phyloP scores from a whole-genome alignment of 352 stramenopile species.

The Phytophthora hibernalis region DNA sequence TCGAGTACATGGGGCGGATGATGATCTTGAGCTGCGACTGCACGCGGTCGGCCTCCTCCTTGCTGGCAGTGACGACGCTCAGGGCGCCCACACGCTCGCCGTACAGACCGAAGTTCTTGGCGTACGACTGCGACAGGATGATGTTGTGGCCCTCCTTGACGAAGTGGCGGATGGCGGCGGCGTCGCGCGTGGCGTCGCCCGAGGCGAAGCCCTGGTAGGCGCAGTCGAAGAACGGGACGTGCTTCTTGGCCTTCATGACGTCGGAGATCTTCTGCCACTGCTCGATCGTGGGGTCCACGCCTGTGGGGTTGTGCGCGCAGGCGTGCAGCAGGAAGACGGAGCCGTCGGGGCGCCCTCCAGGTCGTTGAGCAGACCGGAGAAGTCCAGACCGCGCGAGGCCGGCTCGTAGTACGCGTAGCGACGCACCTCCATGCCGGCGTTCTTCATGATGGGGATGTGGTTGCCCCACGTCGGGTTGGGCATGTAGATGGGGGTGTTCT shows the following conservation, averaged over 20 bases:
- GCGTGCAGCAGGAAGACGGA: conserved; percentile 98
- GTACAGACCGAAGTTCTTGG: conserved; percentile 99
- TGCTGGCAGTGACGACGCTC: conserved; percentile 93
- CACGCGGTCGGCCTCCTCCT: conserved; percentile 96
- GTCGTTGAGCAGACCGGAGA: conserved; percentile 95
- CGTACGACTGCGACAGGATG: conserved; percentile 98
- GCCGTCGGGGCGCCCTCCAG: conserved; percentile 93
- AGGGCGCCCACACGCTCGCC: conserved; percentile 98
- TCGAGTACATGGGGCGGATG: conserved; percentile 99
- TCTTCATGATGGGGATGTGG: conserved; percentile 96
- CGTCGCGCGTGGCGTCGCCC: conserved; percentile 96
- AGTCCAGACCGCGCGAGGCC: conserved; percentile 90
- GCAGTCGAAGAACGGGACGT: conserved; percentile 99
- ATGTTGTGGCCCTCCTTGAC: conserved; percentile 98
- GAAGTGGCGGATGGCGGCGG: conserved; percentile 96
- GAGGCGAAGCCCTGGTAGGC: conserved; percentile 99
- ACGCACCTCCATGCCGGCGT: conserved; percentile 83
- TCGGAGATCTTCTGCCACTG: conserved; percentile 98
- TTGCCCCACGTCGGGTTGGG: conserved; percentile 99
- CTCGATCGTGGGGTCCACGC: conserved; percentile 96
- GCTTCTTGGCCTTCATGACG: conserved; percentile 95
- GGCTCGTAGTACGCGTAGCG: conserved; percentile 90
- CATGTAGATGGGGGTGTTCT: conserved; percentile 95
- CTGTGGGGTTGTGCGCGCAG: conserved; percentile 99
- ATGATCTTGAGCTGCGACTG: conserved; percentile 99